Evolutionary conservation across 78 protist genomes (phyloP).

Genomic region (Anaeramoeba flamelloides): DNA sequence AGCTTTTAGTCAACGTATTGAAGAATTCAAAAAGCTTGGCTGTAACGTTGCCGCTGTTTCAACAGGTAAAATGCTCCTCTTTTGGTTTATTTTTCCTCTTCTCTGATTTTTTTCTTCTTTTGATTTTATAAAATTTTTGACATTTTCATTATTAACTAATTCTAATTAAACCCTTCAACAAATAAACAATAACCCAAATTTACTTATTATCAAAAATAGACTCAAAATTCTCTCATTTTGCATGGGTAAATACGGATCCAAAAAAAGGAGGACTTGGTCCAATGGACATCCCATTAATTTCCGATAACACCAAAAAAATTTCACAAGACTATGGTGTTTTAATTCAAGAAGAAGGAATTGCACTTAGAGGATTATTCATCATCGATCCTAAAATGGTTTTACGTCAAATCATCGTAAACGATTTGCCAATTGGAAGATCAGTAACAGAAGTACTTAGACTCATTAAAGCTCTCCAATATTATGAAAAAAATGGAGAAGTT

Average conservation of each 20-base stretch:
- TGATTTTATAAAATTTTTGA: too few relatives aligned
- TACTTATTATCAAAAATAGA: too few relatives aligned
- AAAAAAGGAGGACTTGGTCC: conserved; percentile 80
- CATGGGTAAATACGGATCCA: conserved; percentile 78
- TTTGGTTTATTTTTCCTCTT: too few relatives aligned
- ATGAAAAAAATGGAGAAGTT: conserved; percentile 57
- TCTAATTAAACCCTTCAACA: too few relatives aligned
- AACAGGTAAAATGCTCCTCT: too few relatives aligned
- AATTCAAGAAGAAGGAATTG: conserved; percentile 40
- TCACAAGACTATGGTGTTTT: conserved; percentile 62
- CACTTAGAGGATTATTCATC: conserved; percentile 61
- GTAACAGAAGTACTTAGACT: conserved; percentile 62
- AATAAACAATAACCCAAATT: too few relatives aligned
- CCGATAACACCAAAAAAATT: conserved; percentile 62
- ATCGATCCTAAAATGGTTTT: conserved; percentile 45
- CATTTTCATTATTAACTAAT: too few relatives aligned
- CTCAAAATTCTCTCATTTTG: conserved; percentile 62
- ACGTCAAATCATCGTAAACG: conserved; percentile 55
- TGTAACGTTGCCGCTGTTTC: conserved; percentile 56
- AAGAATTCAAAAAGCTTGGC: conserved; percentile 62
- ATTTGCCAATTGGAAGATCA: conserved; percentile 57
- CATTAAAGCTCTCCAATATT: conserved; percentile 46
- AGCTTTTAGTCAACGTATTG: conserved; percentile 60
- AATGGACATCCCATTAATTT: conserved; percentile 62
- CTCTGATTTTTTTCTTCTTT: too few relatives aligned